These are phyloP conservation scores for Detonula confervacea DNA, from an alignment of 352 stramenopile genomes.

Conservation along the genomic window DNA sequence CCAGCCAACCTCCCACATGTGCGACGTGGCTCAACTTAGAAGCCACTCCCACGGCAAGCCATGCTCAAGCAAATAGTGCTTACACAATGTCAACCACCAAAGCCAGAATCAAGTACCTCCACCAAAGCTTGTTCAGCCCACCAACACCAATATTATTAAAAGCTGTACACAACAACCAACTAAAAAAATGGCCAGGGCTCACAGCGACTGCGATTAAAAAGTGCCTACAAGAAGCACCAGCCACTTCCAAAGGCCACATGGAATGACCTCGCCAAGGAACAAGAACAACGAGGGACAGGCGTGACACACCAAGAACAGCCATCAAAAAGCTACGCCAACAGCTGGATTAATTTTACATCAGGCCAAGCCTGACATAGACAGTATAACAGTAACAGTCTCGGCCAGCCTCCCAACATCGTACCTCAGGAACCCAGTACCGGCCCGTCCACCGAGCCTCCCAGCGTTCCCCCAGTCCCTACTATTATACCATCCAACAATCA, in stretches of 20 bases:
- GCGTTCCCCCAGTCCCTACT: too few species aligned
- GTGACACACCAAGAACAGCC: background rate
- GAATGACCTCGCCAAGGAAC: background rate
- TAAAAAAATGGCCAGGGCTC: background rate
- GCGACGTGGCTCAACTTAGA: too few species aligned
- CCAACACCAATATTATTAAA: background rate
- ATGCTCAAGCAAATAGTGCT: background rate
- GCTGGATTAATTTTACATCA: too few species aligned
- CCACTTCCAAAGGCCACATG: background rate
- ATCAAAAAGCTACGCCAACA: background rate
- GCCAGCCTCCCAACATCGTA: too few species aligned
- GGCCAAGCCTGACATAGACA: too few species aligned
- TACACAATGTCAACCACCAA: background rate
- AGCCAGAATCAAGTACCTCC: slow-evolving; percentile 7
- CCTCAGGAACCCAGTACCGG: too few species aligned
- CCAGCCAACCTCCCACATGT: too few species aligned
- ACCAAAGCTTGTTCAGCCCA: slow-evolving; percentile 10
- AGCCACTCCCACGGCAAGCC: too few species aligned
- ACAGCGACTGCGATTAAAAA: background rate
- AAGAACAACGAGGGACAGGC: too few species aligned
- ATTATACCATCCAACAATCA: too few species aligned
- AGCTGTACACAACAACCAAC: slow-evolving; percentile 11
- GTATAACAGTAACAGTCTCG: too few species aligned
- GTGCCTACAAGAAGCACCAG: background rate
- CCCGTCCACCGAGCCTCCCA: too few species aligned